A percentile compares a stretch with the other conserved stretches of the same genome.
These are phyloP conservation scores for Hanseniaspora lindneri DNA, from an alignment of 805 yeast species.

Conservation along the genomic window DNA sequence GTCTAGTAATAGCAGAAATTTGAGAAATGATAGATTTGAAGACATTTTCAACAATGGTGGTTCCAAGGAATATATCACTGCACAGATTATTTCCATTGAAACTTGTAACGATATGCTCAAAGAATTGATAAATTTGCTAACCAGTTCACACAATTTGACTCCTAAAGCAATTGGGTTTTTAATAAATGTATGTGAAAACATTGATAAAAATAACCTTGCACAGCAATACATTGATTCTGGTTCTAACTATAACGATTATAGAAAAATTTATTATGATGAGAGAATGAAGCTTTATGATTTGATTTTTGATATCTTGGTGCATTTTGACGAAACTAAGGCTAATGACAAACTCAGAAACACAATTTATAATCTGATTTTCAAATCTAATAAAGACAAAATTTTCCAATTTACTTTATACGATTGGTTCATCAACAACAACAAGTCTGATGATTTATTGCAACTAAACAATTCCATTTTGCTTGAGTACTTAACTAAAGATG, in stretches of 20 bases:
- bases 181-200: slow-evolving; percentile 58
- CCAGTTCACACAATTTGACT: slow-evolving; percentile 39
- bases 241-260: slow-evolving; percentile 38
- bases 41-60: slow-evolving; percentile 33
- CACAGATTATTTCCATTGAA: slow-evolving; percentile 30
- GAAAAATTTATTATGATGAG: slow-evolving; percentile 39
- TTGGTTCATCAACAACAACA: slow-evolving; percentile 75
- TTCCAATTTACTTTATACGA: slow-evolving; percentile 88
- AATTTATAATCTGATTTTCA: slow-evolving; percentile 63
- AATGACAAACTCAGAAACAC: slow-evolving; percentile 50
- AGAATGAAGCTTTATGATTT: slow-evolving; percentile 54
- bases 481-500: slow-evolving; percentile 59
- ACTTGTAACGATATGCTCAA: slow-evolving; percentile 61
- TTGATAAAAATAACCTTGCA: slow-evolving; percentile 51
- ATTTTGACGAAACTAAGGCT: slow-evolving; percentile 50
- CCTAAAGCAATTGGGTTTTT: slow-evolving; percentile 79
- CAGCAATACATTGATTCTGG: slow-evolving; percentile 46
- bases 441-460: slow-evolving; percentile 63
- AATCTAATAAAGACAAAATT: slow-evolving; percentile 54
- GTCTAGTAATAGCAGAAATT: slow-evolving; percentile 13
- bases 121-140: slow-evolving; percentile 32
- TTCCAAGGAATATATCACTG: slow-evolving; percentile 59
- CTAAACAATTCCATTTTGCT: slow-evolving; percentile 72
- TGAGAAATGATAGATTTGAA: slow-evolving; percentile 15
- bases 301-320: slow-evolving; percentile 62